Conservation (phyloP, 352 stramenopile species). For the Globisporangium takayamanum region DNA sequence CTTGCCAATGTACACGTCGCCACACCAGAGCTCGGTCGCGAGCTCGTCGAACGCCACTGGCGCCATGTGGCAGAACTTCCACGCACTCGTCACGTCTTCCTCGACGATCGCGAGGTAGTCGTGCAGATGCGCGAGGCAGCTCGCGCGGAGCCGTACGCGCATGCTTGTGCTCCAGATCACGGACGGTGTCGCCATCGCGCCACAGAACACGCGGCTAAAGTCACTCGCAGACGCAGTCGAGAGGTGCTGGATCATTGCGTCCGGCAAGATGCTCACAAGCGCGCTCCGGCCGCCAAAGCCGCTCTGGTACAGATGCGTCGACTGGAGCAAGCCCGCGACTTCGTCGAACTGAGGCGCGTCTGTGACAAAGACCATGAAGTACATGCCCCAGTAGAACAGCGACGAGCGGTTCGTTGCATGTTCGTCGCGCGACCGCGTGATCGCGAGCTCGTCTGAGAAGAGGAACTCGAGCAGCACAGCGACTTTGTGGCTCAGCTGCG, state of each 20-base stretch:
- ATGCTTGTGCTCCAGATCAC: slow-evolving; percentile 95
- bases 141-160: slow-evolving; percentile 82
- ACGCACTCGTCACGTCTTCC: slow-evolving; percentile 85
- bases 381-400: slow-evolving; percentile 65
- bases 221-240: slow-evolving; percentile 64
- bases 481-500: slow-evolving; percentile 47
- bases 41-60: slow-evolving; percentile 87
- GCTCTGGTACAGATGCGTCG: slow-evolving; percentile 50
- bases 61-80: slow-evolving; percentile 91
- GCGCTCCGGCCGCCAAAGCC: slow-evolving; percentile 49
- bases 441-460: slow-evolving; percentile 28
- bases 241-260: slow-evolving; percentile 88
- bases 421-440: slow-evolving; percentile 19
- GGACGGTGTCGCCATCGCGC: slow-evolving; percentile 80
- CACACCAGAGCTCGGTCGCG: slow-evolving; percentile 89
- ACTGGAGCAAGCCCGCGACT: slow-evolving; percentile 60
- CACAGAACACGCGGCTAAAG: slow-evolving; percentile 88
- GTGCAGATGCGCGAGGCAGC: slow-evolving; percentile 88
- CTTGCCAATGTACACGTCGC: slow-evolving; percentile 91
- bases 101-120: slow-evolving; percentile 87
- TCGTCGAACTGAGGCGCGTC: slow-evolving; percentile 42
- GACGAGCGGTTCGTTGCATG: slow-evolving; percentile 30
- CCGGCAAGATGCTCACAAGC: slow-evolving; percentile 85
- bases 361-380: slow-evolving; percentile 65
- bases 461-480: slow-evolving; percentile 61